Evolutionary conservation across 495 filamentous ascomycete species (phyloP), one percentile per base, ranked within the genome.

Genomic region (Aspergillus coremiiformis): DNA sequence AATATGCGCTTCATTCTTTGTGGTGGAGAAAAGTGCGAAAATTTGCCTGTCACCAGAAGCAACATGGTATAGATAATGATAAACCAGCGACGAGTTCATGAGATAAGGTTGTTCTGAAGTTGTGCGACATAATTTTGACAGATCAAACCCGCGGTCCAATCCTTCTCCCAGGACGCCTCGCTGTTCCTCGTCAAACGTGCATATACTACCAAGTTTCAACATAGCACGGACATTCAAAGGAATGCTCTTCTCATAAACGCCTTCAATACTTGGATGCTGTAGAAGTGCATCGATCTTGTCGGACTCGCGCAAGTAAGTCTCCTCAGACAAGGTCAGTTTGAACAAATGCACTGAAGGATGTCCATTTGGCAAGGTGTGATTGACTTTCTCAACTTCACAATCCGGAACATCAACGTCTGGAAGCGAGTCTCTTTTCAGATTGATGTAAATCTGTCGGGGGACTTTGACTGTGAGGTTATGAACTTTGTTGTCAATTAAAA

Each of bases 321-420:
- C 87, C 64, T 99, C 93, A 0, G 89, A 78, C 65, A 99, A 83
- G 0, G 83, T 87, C 44, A 99, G 76, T 67, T 92, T 94, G 78
- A 96, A 97, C 9, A 99, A 76, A 70, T 97, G 88, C 14, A 88
- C 84, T 0, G 92, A 96, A 6, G 87, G 84, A 68, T 97, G 93
- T 6, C 93, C 93, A 65, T 99, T 99, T 20, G 93, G 93, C 8
- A 99, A 69, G 3, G 87, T 93, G 64, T 94, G 87, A 54, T 81
- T 86, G 57, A 94, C 90, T 60, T 95, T 96, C 62, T 97, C 89
- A 14, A 89, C 91, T 11, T 81, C 78, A 60, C 90, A 95, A 17
- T 86, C 90, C 17, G 86, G 79, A 14, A 99, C 79, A n/a, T 88
- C 86, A 35, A 96, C 84, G 56, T 95, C 86, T 0, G 94, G 93